A percentile compares a stretch with the other conserved stretches of the same genome.
Conservation (phyloP, 192 early-diverging fungal species). For the Coemansia pectinata region DNA sequence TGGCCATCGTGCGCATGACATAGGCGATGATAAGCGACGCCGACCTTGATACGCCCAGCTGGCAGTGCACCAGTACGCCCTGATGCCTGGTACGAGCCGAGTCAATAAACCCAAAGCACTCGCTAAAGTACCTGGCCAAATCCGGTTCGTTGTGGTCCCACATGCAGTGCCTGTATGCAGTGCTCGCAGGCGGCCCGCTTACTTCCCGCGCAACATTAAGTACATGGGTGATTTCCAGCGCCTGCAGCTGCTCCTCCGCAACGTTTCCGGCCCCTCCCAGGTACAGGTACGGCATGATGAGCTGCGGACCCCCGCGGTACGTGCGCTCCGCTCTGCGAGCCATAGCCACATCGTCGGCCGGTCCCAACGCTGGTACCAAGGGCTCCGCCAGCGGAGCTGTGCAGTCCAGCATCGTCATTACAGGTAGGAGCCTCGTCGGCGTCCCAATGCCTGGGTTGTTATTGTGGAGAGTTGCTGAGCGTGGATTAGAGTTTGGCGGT, state of each 20-base stretch:
- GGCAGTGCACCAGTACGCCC: slow-evolving; percentile 82
- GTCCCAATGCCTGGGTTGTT: background rate
- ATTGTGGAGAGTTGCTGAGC: background rate
- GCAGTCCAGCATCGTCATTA: background rate
- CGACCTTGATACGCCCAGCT: slow-evolving; percentile 86
- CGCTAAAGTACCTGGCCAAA: slow-evolving; percentile 61
- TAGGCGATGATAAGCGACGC: slow-evolving; percentile 85
- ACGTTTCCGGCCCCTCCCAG: slow-evolving; percentile 39
- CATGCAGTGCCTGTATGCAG: slow-evolving; percentile 59
- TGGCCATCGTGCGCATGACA: slow-evolving; percentile 71
- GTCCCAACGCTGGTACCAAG: background rate
- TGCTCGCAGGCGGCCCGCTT: background rate
- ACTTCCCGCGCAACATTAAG: slow-evolving; percentile 43
- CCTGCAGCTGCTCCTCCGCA: slow-evolving; percentile 11
- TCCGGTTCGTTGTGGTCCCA: slow-evolving; percentile 77
- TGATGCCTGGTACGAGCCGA: slow-evolving; percentile 52
- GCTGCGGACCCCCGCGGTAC: slow-evolving; percentile 39
- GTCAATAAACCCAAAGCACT: slow-evolving; percentile 70
- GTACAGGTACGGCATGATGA: slow-evolving; percentile 50
- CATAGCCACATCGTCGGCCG: slow-evolving; percentile 13
- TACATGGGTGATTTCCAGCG: slow-evolving; percentile 14
- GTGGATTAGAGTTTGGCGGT: slow-evolving; percentile 3
- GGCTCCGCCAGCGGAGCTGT: background rate
- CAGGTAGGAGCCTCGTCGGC: background rate
- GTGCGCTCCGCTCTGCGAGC: slow-evolving; percentile 33